phyloP scores from a whole-genome alignment of 305 asterid species.

The Rubia tinctorum region DNA sequence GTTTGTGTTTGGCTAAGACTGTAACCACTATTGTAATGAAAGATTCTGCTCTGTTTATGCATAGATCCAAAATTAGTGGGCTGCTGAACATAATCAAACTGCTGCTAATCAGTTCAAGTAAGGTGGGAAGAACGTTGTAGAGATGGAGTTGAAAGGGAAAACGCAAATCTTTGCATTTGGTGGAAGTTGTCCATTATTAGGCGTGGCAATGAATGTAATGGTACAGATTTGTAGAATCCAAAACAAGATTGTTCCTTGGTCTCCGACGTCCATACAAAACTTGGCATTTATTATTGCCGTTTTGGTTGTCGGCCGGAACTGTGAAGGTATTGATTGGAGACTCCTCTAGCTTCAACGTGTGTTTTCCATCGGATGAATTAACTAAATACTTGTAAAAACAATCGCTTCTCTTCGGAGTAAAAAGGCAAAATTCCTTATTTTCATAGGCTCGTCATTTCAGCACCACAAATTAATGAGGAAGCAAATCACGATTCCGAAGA shows the following conservation, averaged over 20 bases:
- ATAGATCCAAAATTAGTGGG: conserved; percentile 1
- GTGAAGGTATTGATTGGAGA: neutral
- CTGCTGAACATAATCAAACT: neutral
- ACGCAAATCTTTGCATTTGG: neutral
- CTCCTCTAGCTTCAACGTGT: neutral
- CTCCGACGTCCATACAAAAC: conserved; percentile 2
- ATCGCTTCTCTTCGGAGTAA: neutral
- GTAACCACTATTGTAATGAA: neutral
- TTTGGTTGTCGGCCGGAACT: no score
- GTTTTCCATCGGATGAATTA: neutral
- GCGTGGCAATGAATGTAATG: neutral
- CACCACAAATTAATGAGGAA: no score
- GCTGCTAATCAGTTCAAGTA: conserved; percentile 3
- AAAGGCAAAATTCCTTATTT: no score
- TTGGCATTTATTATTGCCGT: no score
- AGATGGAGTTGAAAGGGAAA: neutral
- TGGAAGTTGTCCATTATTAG: neutral
- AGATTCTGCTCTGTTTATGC: conserved; percentile 3
- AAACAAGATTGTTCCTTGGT: neutral
- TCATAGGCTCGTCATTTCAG: no score
- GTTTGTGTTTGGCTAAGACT: neutral
- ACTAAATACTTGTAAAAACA: neutral
- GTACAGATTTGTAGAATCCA: neutral
- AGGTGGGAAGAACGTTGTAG: no score
- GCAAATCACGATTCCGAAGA: no score